Conservation (phyloP, 1,284 basidiomycete species). For the Leucoagaricus sp. region DNA sequence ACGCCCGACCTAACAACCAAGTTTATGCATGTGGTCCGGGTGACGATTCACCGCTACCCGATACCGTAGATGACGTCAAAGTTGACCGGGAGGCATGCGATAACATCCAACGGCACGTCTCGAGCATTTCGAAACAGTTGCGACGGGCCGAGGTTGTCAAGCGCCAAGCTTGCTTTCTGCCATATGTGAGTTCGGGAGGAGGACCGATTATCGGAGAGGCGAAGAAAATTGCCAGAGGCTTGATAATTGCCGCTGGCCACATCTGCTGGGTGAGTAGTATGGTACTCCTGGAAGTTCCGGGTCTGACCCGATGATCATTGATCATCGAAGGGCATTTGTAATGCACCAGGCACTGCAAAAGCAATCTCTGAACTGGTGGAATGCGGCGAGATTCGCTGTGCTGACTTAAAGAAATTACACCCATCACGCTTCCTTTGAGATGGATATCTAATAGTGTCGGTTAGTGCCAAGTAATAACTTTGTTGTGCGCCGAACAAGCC, state of each 20-base stretch:
- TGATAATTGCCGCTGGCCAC: slow-evolving; percentile 68
- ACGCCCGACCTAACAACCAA: slow-evolving; percentile 67
- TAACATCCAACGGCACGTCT: slow-evolving; percentile 51
- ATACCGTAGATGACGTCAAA: slow-evolving; percentile 60
- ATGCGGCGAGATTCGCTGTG: slow-evolving; percentile 53
- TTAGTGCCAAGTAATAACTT: too few species aligned
- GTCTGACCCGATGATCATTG: neutral
- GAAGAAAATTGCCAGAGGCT: slow-evolving; percentile 45
- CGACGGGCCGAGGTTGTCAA: slow-evolving; percentile 49
- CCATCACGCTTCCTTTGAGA: slow-evolving; percentile 42
- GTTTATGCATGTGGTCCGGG: slow-evolving; percentile 72
- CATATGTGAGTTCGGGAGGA: slow-evolving; percentile 47
- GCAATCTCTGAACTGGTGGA: slow-evolving; percentile 60
- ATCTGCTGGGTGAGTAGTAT: slow-evolving; percentile 59
- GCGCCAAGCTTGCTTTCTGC: slow-evolving; percentile 72
- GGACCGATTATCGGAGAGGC: slow-evolving; percentile 68
- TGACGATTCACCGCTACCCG: slow-evolving; percentile 59
- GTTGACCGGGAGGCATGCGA: slow-evolving; percentile 57
- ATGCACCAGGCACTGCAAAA: slow-evolving; percentile 69
- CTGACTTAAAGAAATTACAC: slow-evolving; percentile 47
- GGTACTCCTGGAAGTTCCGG: neutral
- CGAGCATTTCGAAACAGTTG: slow-evolving; percentile 58
- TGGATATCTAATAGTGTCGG: neutral
- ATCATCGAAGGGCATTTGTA: slow-evolving; percentile 60
- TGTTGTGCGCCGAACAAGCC: too few species aligned